A percentile compares a stretch with the other conserved stretches of the same genome.
Evolutionary conservation across 129 eudicot species (phyloP).

Genomic region (carrot (Daucus carota)): DH1_v3.0 NC_030387.2:37858001-37858500

Average conservation of each 20-base stretch:
- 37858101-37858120: conserved; percentile 88
- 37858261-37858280: not conserved
- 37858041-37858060: conserved; percentile 94
- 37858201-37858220: conserved; percentile 42
- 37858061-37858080: conserved; percentile 91
- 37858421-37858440: too few species aligned
- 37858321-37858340: too few species aligned
- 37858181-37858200: conserved; percentile 33
- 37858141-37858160: conserved; percentile 92
- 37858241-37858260: conserved; percentile 47
- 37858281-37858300: not conserved
- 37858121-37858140: conserved; percentile 86
- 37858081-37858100: conserved; percentile 83
- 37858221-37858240: conserved; percentile 39
- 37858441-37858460: too few species aligned
- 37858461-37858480: too few species aligned
- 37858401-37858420: too few species aligned
- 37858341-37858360: too few species aligned
- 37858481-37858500: too few species aligned
- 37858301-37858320: too few species aligned
- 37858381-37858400: too few species aligned
- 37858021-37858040: conserved; percentile 84
- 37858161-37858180: conserved; percentile 68
- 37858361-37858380: too few species aligned
- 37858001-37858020: conserved; percentile 80